Conservation (phyloP, 2,329 filamentous ascomycete species). For the Onygenales sp. region DNA sequence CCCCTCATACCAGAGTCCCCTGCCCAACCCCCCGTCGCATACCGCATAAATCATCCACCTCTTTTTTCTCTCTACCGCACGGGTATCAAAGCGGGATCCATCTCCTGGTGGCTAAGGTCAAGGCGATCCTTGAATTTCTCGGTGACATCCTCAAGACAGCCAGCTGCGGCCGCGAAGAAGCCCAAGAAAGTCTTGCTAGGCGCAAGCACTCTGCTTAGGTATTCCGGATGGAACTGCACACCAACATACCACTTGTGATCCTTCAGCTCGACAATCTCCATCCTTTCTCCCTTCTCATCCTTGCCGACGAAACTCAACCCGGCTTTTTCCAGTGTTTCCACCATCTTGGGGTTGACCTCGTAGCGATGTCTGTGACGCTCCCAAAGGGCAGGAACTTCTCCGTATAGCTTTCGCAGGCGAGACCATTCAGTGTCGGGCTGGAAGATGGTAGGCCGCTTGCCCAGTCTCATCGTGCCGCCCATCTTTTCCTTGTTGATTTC, state of each 20-base stretch:
- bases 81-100: neutral
- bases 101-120: constrained; percentile 12
- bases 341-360: constrained; percentile 75
- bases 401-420: constrained; percentile 66
- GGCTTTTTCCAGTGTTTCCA: constrained; percentile 56
- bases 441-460: constrained; percentile 65
- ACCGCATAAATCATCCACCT: neutral
- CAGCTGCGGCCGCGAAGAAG: constrained; percentile 69
- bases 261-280: constrained; percentile 75
- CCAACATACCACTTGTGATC: constrained; percentile 79
- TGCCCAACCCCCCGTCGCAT: no score
- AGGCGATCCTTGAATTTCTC: constrained; percentile 15
- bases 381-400: constrained; percentile 42
- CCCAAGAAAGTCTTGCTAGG: constrained; percentile 72
- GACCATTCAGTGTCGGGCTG: constrained; percentile 69
- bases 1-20: no score
- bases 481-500: constrained; percentile 68
- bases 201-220: constrained; percentile 62
- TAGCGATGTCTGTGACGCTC: constrained; percentile 86
- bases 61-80: neutral
- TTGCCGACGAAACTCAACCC: constrained; percentile 72
- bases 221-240: constrained; percentile 86
- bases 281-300: constrained; percentile 65
- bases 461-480: constrained; percentile 81
- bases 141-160: constrained; percentile 46